These are phyloP conservation scores for Xylaria sp. DNA, from an alignment of 2,329 filamentous ascomycete genomes.

Conservation along the genomic window DNA sequence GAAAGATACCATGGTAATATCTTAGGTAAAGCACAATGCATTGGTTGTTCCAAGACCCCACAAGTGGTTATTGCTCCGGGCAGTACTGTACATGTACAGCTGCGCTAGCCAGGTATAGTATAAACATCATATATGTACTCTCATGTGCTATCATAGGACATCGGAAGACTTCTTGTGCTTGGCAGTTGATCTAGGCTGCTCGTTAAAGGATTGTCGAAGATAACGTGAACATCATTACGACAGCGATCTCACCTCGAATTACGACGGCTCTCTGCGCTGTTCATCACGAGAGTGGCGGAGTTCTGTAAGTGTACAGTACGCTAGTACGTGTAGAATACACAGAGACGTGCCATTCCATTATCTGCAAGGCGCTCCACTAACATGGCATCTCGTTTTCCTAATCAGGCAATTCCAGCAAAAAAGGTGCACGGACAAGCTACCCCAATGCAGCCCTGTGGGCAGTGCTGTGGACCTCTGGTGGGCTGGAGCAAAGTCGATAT, in stretches of 20 bases:
- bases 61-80: not conserved
- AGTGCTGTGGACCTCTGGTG: not conserved
- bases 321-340: not conserved
- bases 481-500: conserved; percentile 12
- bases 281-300: conserved; percentile 24
- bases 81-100: not conserved
- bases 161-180: conserved; percentile 11
- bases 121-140: too few species aligned
- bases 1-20: not conserved
- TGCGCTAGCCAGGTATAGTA: not conserved
- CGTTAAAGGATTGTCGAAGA: conserved; percentile 2
- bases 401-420: conserved; percentile 14
- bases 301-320: not conserved
- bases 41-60: not conserved
- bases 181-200: conserved; percentile 25
- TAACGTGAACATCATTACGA: conserved; percentile 29
- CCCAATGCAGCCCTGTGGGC: conserved; percentile 35
- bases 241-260: conserved; percentile 20
- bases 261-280: conserved; percentile 20
- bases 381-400: conserved; percentile 34
- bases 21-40: not conserved
- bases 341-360: conserved; percentile 7
- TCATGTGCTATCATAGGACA: not conserved
- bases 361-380: conserved; percentile 12
- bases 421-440: conserved; percentile 25